These are phyloP conservation scores for Arthroderma sp. DNA, from an alignment of 2,329 filamentous ascomycete genomes.

Conservation along the genomic window DNA sequence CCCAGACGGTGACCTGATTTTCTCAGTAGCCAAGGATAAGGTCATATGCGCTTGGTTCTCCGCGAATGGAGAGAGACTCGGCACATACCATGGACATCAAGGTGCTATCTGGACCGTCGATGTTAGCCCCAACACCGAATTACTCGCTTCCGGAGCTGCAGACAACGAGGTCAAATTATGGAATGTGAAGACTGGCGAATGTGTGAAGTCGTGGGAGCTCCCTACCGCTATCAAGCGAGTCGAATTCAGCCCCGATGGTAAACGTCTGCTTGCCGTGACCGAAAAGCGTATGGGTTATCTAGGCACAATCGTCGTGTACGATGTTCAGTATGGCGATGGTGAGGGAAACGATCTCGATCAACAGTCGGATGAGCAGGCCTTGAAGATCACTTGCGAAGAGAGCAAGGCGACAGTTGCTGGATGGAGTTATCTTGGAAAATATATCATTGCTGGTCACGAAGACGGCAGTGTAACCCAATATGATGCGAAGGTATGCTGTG, in stretches of 20 bases:
- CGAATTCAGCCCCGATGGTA: slow-evolving; percentile 92
- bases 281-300: slow-evolving; percentile 98
- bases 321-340: slow-evolving; percentile 65
- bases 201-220: slow-evolving; percentile 96
- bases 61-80: slow-evolving; percentile 94
- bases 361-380: slow-evolving; percentile 67
- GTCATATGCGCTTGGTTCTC: slow-evolving; percentile 94
- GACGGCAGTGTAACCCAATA: slow-evolving; percentile 85
- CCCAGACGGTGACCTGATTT: slow-evolving; percentile 89
- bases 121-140: slow-evolving; percentile 77
- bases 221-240: slow-evolving; percentile 93
- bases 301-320: slow-evolving; percentile 83
- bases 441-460: slow-evolving; percentile 95
- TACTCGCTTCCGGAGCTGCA: slow-evolving; percentile 89
- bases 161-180: slow-evolving; percentile 97
- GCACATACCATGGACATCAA: slow-evolving; percentile 92
- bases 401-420: slow-evolving; percentile 96
- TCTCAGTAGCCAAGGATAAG: slow-evolving; percentile 93
- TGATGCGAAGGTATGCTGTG: slow-evolving; percentile 62
- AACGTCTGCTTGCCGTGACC: slow-evolving; percentile 79
- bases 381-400: slow-evolving; percentile 86
- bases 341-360: slow-evolving; percentile 45
- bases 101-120: slow-evolving; percentile 99
- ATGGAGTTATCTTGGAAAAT: slow-evolving; percentile 88
- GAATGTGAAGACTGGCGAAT: slow-evolving; percentile 86